phyloP scores from a whole-genome alignment of 371 early-diverging fungal species.

The Phascolomyces articulosus region DNA sequence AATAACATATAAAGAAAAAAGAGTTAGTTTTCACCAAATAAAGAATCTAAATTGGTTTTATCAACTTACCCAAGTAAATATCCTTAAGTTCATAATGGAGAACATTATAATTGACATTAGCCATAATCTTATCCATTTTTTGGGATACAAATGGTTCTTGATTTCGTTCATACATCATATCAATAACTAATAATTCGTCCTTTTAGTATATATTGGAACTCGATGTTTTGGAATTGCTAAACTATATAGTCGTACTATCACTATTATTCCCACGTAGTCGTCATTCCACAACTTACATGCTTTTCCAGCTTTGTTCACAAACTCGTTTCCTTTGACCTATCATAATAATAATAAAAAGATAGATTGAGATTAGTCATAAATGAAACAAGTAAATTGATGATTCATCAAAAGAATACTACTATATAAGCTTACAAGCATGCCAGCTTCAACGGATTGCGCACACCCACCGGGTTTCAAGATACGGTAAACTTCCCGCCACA shows the following conservation, averaged over 20 bases:
- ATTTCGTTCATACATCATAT: conserved; percentile 11
- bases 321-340: conserved; percentile 29
- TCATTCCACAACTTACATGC: conserved; percentile 29
- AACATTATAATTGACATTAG: conserved; percentile 29
- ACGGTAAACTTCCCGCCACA: conserved; percentile 48
- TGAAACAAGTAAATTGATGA: too few species aligned
- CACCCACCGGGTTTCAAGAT: conserved; percentile 63
- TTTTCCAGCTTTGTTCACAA: conserved; percentile 24
- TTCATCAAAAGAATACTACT: too few species aligned
- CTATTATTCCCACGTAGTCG: too few species aligned
- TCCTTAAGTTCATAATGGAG: conserved; percentile 29
- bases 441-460: conserved; percentile 55
- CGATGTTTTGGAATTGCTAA: too few species aligned
- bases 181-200: conserved; percentile 8
- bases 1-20: neutral
- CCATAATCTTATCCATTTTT: conserved; percentile 35
- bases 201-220: neutral
- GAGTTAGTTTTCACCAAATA: too few species aligned
- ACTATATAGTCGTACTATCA: too few species aligned
- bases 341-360: neutral
- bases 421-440: conserved; percentile 13
- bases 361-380: too few species aligned
- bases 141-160: conserved; percentile 24
- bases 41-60: neutral
- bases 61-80: conserved; percentile 15